A percentile compares a stretch with the other conserved stretches of the same genome.
These are phyloP conservation scores for Pythium biforme DNA, from an alignment of 352 stramenopile genomes.

Conservation along the genomic window DNA sequence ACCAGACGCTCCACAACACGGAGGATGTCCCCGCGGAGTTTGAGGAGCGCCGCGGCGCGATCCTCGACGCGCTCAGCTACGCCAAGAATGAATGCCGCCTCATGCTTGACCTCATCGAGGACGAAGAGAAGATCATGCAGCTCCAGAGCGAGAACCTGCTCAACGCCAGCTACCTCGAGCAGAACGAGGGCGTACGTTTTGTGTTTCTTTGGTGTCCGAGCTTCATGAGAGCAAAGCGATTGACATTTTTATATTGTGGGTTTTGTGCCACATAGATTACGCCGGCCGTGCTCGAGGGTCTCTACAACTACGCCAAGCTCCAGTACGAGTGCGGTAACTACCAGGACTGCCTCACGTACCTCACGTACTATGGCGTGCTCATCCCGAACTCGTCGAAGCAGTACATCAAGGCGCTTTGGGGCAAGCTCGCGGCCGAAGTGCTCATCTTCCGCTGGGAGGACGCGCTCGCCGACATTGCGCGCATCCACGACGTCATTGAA, in stretches of 20 bases:
- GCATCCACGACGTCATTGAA: slow-evolving; percentile 95
- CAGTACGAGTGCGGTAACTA: slow-evolving; percentile 98
- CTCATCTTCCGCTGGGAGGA: slow-evolving; percentile 97
- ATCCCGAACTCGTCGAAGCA: slow-evolving; percentile 85
- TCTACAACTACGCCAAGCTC: slow-evolving; percentile 95
- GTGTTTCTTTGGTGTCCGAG: background rate
- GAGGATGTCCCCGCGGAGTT: slow-evolving; percentile 78
- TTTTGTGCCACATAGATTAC: slow-evolving; percentile 70
- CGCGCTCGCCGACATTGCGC: slow-evolving; percentile 91
- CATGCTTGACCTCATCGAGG: slow-evolving; percentile 81
- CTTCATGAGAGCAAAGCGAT: background rate
- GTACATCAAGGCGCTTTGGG: slow-evolving; percentile 93
- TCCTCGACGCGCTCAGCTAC: slow-evolving; percentile 72
- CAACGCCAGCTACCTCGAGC: slow-evolving; percentile 75
- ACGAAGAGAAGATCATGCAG: slow-evolving; percentile 87
- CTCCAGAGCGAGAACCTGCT: slow-evolving; percentile 82
- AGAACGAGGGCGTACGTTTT: slow-evolving; percentile 70
- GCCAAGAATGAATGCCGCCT: slow-evolving; percentile 71
- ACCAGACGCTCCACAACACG: slow-evolving; percentile 89
- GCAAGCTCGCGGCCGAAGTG: slow-evolving; percentile 96
- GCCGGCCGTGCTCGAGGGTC: slow-evolving; percentile 83
- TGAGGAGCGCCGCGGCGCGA: slow-evolving; percentile 72
- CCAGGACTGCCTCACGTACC: slow-evolving; percentile 87
- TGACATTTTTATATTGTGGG: slow-evolving; percentile 8
- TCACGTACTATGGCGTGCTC: slow-evolving; percentile 89